phyloP scores from a whole-genome alignment of 495 filamentous ascomycete genomes.

The Penicillium arizonense region DNA sequence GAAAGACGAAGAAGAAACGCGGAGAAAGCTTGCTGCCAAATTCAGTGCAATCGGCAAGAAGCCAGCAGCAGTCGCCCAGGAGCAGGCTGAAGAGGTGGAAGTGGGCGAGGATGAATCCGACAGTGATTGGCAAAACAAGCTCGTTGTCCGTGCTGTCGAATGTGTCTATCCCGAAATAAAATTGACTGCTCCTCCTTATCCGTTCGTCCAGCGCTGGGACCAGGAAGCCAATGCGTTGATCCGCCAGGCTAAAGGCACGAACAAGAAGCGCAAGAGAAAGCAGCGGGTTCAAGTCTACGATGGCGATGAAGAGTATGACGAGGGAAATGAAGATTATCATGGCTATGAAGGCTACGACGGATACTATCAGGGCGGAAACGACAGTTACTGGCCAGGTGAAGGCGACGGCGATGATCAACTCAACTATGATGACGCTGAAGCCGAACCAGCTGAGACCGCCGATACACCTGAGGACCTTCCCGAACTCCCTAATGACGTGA shows the following conservation, averaged over 20 bases:
- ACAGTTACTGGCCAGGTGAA: conserved; percentile 14
- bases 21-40: conserved; percentile 50
- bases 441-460: conserved; percentile 15
- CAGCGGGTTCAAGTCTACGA: conserved; percentile 50
- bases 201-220: conserved; percentile 89
- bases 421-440: conserved; percentile 52
- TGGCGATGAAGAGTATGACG: conserved; percentile 29
- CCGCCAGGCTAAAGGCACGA: conserved; percentile 34
- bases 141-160: conserved; percentile 74
- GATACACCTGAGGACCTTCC: conserved; percentile 58
- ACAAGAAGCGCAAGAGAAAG: conserved; percentile 56
- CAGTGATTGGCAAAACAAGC: conserved; percentile 69
- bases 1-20: conserved; percentile 61
- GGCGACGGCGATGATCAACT: conserved; percentile 41
- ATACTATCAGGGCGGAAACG: conserved; percentile 4
- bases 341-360: conserved; percentile 5
- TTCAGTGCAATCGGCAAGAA: conserved; percentile 24
- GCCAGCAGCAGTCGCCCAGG: neutral
- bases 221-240: conserved; percentile 59
- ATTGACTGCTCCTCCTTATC: conserved; percentile 80
- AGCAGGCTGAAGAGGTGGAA: conserved; percentile 18
- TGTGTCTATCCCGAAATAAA: conserved; percentile 72
- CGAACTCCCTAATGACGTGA: conserved; percentile 60
- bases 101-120: conserved; percentile 30
- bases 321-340: conserved; percentile 10